Base-by-base conservation (phyloP, 176 grass and related monocot species). In the Cenchrus fungigraminus region DNA sequence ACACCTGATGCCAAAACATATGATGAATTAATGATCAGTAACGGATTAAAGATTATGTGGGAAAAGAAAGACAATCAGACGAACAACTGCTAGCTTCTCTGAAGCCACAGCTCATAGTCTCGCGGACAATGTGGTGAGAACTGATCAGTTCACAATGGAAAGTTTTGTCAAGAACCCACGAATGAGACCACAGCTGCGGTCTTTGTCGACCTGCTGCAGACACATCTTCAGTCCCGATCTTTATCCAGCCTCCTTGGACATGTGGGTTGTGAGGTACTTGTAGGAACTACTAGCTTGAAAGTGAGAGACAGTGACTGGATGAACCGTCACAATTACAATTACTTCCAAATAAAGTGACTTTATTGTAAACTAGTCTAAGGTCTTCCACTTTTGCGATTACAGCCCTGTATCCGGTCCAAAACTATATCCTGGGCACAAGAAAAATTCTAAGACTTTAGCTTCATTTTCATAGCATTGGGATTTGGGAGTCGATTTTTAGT, bases 1-100 rank as follows among this genome's bases (percentile, higher is more conserved):
- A 95, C 78, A 45, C 96, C 96, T 95, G 46, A 58, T 47, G 44
- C 9, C 49, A 64, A 56, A 56, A 40, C 37, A 40, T 40, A 40
- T 40, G 37, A 4, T 40, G 37, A 67, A 68, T 25, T 25, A 25
- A 25, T 43, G 51, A 28, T 65, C 43, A 40, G 44, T 22, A 9
- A 13, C 25, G 71, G 65, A 43, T 68, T 68, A 19, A 43, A 43
- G 40, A 45, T 69, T 69, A 6, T 4, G 17, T 10, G 6, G 37
- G 37, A 11, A 62, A 62, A 28, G 9, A 15, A 16, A 55, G 53
- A 55, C 15, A 17, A 17, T 16, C 14, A 55, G 53, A 53, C 51
- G 51, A 53, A 53, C 51, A 53, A 12, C 15, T 55, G 53, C 53
- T 55, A 55, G 53, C 15, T 46, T 46, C 45, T 46, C 8, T 46